phyloP scores from a whole-genome alignment of 768 basidiomycete genomes.

The Cystoderma amianthinum region DNA sequence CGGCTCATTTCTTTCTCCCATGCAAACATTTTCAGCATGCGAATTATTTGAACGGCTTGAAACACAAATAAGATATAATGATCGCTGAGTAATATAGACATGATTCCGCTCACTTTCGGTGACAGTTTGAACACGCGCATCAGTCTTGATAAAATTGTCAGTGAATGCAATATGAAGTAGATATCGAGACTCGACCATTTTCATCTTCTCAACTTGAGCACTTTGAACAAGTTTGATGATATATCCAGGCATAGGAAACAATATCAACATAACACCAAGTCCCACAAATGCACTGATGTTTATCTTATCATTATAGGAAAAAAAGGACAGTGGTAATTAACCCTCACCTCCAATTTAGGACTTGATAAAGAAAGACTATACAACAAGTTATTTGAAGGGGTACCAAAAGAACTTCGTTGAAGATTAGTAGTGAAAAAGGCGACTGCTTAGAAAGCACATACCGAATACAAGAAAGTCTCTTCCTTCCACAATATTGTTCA shows the following conservation, averaged over 20 bases:
- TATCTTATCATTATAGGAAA: not conserved
- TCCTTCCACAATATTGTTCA: slow-evolving; percentile 28
- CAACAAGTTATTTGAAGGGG: slow-evolving; percentile 33
- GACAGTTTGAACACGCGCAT: slow-evolving; percentile 53
- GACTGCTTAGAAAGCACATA: not conserved
- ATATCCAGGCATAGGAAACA: slow-evolving; percentile 54
- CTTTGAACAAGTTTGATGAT: slow-evolving; percentile 40
- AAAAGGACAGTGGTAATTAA: slow-evolving; percentile 12
- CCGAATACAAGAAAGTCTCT: slow-evolving; percentile 28
- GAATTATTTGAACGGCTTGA: slow-evolving; percentile 32
- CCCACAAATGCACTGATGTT: slow-evolving; percentile 49
- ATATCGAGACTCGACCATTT: slow-evolving; percentile 19
- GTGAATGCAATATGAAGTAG: not conserved
- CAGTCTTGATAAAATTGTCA: slow-evolving; percentile 19
- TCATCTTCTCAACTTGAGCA: slow-evolving; percentile 42
- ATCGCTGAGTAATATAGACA: slow-evolving; percentile 18
- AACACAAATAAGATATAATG: slow-evolving; percentile 48
- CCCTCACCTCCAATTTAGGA: slow-evolving; percentile 41
- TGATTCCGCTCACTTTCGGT: slow-evolving; percentile 40
- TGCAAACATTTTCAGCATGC: slow-evolving; percentile 70
- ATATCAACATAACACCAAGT: slow-evolving; percentile 40
- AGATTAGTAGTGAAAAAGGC: not conserved
- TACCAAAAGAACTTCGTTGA: slow-evolving; percentile 19
- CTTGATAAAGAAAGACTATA: slow-evolving; percentile 34
- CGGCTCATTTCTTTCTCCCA: slow-evolving; percentile 53